Base-by-base conservation (phyloP, 495 filamentous ascomycete species). In the Jackrogersella multiformis region DNA sequence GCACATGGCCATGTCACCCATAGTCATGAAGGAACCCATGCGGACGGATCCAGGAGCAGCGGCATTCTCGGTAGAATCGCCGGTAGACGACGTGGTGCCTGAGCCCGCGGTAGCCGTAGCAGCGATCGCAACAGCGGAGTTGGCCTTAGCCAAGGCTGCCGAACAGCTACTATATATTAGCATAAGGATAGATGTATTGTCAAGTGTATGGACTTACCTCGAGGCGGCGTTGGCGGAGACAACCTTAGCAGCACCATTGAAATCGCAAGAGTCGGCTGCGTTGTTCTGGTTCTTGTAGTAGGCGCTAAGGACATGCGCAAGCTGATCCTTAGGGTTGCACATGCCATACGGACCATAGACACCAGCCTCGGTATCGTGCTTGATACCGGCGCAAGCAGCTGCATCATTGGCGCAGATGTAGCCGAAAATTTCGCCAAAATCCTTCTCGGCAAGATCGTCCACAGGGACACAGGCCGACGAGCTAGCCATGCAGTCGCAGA, bases 331-430 rank as follows among this genome's bases (percentile, higher is more conserved):
- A 66, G 87, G 63, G 68, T 83, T 85, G 83, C 95, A 99, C 91
- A 97, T 96, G 77, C 88, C 87, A 81, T 93, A 98, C 5, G 92
- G 88, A 49, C 95, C 95, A 76, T 96, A 99, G 20, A 80, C 80
- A 49, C 93, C 95, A 18, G 83, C 86, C 49, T 86, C 87, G 12
- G 81, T 84, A 75, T 97, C 92, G 66, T 83, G 79, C 42, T 76
- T 76, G 74, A 98, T 89, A 38, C 92, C 94, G 5, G 76, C 77
- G 80, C 95, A 97, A 2, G 75, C 73, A 24, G 69, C 68, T 8
- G 48, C 53, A 58, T 82, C 80, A 58, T 83, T 80, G 32, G 77
- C 83, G 78, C 95, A 99, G 73, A 97, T 84, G 56, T 80, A 83
- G 70, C 79, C 82, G 78, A 98, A 96, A 42, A 96, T 85, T 1